These are phyloP conservation scores for Cadophora malorum DNA, from an alignment of 2,329 filamentous ascomycete genomes.

Conservation along the genomic window DNA sequence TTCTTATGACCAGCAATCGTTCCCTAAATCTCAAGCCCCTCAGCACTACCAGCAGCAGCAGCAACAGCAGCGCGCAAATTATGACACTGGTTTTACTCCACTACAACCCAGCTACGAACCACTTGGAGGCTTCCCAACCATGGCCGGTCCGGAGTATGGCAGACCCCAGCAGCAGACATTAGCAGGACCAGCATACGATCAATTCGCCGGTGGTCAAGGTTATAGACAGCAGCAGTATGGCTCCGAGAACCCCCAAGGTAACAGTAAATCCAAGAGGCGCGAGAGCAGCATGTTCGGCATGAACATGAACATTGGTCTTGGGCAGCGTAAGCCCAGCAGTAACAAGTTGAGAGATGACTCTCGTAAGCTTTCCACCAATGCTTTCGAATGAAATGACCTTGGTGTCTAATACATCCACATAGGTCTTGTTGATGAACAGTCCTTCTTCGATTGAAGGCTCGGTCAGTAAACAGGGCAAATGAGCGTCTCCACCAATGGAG, in stretches of 20 bases:
- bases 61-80: constrained; percentile 40
- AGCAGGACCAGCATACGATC: constrained; percentile 49
- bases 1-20: constrained; percentile 63
- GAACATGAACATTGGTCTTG: constrained; percentile 50
- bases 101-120: constrained; percentile 56
- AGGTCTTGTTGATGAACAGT: constrained; percentile 45
- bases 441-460: constrained; percentile 43
- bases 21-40: constrained; percentile 49
- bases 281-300: constrained; percentile 66
- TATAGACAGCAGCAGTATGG: constrained; percentile 39
- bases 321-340: constrained; percentile 41
- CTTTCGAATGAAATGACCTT: constrained; percentile 12
- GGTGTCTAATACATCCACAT: constrained; percentile 20
- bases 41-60: constrained; percentile 40
- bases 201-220: constrained; percentile 43
- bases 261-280: constrained; percentile 55
- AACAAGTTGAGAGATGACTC: constrained; percentile 41
- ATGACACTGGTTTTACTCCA: constrained; percentile 58
- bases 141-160: constrained; percentile 45
- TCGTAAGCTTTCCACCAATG: constrained; percentile 36
- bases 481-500: not conserved
- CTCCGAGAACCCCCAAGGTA: constrained; percentile 44
- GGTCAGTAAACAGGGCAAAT: not conserved
- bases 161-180: constrained; percentile 36
- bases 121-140: constrained; percentile 36